Evolutionary conservation across 208 protist species (phyloP).

Genomic region (Trypanosoma mega): DNA sequence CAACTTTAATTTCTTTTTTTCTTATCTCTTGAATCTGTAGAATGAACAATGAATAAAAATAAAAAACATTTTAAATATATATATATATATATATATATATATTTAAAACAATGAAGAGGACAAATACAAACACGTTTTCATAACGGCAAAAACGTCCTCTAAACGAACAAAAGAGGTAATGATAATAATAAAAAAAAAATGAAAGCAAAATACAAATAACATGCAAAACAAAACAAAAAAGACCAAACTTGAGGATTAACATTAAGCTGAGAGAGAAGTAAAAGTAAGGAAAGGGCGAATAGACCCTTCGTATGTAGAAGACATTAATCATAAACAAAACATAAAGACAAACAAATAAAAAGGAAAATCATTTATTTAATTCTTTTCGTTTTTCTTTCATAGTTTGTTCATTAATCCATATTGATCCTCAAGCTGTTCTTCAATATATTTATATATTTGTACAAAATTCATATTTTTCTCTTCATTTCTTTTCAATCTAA

Average conservation of each 20-base stretch:
- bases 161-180: neutral
- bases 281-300: constrained; percentile 4
- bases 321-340: no score
- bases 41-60: neutral
- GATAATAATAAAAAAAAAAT: constrained; percentile 14
- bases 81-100: constrained; percentile 1
- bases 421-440: no score
- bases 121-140: no score
- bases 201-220: constrained; percentile 4
- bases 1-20: constrained; percentile 3
- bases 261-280: neutral
- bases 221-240: constrained; percentile 10
- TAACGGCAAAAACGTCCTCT: neutral
- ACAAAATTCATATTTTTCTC: no score
- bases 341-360: no score
- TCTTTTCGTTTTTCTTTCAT: no score
- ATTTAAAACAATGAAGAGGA: no score
- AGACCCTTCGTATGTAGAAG: no score
- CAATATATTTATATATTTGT: no score
- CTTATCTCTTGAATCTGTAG: neutral
- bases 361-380: no score
- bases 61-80: neutral
- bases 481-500: no score
- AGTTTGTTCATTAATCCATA: no score
- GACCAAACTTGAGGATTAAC: neutral